Evolutionary conservation across 306 rosid genomes (phyloP), one percentile per base, ranked within the genome.

Genomic region (Benincasa hispida): DNA sequence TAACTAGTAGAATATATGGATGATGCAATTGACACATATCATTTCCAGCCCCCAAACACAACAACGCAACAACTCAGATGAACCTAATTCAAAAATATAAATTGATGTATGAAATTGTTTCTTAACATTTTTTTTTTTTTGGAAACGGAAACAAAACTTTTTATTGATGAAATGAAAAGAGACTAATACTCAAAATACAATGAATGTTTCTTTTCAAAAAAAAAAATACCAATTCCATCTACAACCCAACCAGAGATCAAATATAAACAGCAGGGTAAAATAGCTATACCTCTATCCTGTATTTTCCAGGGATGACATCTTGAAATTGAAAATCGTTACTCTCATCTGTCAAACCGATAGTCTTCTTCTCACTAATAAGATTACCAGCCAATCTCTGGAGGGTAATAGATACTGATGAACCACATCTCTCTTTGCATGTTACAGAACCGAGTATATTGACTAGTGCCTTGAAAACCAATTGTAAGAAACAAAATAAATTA

Each of bases 271-370:
- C 47, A 84, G 41, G 78, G 56, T 21, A 24, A 37, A 41, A 79
- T 65, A 65, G 74, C 47, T 39, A 80, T 82, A 94, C 99, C 98
- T 90, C 95, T 45, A 92, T 82, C 82, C 86, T 89, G 91, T 92
- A 90, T 78, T 94, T 89, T 86, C 99, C 99, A 77, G 99, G 98
- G 79, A 94, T 63, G 82, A 92, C 84, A 53, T 88, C 84, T 39
- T 87, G 77, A 83, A 94, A 90, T 82, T 67, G 78, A 82, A 89
- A 94, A 77, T 87, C 89, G 76, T 79, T 72, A 78, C 90, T 90
- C 77, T 83, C 86, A 39, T 89, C 67, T 25, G 88, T 87, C 89
- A 92, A 84, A 85, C 84, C 80, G 77, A 85, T 59, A 53, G 90
- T 81, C 84, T 84, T 81, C 77, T 83, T 92, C 83, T 83, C 96